A percentile compares a stretch with the other conserved stretches of the same genome.
Conservation (phyloP, 2,329 filamentous ascomycete genomes). For the Leptographium wingfieldii region DNA sequence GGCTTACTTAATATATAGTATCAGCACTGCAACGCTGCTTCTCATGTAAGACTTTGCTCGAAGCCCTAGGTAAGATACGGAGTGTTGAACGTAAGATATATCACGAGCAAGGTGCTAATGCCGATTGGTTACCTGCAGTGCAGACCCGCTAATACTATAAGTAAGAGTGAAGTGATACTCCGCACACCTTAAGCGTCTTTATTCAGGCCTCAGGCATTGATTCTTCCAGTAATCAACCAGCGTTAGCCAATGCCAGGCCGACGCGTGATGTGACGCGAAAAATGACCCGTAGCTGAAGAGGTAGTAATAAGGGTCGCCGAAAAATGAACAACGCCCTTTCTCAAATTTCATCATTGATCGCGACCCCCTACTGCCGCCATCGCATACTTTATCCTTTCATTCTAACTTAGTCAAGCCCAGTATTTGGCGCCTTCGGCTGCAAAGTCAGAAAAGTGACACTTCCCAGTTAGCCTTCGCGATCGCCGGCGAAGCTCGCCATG, state of each 20-base stretch:
- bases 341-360: background rate
- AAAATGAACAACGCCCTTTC: background rate
- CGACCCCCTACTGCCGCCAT: background rate
- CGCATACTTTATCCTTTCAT: background rate
- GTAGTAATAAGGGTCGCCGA: background rate
- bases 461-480: background rate
- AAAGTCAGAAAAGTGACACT: background rate
- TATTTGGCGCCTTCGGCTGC: background rate
- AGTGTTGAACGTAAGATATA: background rate
- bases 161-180: too few species aligned
- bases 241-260: background rate
- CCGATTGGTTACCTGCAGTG: too few species aligned
- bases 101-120: background rate
- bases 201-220: background rate
- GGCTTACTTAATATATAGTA: background rate
- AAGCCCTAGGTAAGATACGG: too few species aligned
- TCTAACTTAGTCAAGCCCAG: too few species aligned
- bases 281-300: conserved; percentile 4
- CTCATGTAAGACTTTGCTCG: too few species aligned
- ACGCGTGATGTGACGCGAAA: conserved; percentile 15
- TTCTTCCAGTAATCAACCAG: background rate
- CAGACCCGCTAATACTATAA: too few species aligned
- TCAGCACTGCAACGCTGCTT: too few species aligned
- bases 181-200: background rate
- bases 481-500: conserved; percentile 31